Evolutionary conservation across 2,329 filamentous ascomycete species (phyloP).

Genomic region (Davidsoniella virescens): DNA sequence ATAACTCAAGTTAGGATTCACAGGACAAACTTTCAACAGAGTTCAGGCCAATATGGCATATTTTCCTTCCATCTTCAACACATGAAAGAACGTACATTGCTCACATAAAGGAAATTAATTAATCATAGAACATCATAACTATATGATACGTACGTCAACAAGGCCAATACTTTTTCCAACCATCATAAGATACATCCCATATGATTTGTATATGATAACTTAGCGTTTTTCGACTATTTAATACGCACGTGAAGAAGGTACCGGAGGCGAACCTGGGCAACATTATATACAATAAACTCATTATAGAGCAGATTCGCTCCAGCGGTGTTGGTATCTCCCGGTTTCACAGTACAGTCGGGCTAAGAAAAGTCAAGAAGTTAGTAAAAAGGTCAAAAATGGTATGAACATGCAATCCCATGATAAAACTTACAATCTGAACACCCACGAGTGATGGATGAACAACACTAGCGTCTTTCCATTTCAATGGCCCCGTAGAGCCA

Average conservation of each 20-base stretch:
- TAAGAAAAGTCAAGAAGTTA: slow-evolving; percentile 15
- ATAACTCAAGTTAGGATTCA: background rate
- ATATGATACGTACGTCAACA: too few species aligned
- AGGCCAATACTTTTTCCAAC: too few species aligned
- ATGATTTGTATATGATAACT: too few species aligned
- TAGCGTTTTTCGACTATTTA: slow-evolving; percentile 11
- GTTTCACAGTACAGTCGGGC: slow-evolving; percentile 32
- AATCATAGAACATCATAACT: too few species aligned
- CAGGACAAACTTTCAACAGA: background rate
- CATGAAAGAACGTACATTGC: too few species aligned
- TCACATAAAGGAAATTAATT: too few species aligned
- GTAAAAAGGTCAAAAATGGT: background rate
- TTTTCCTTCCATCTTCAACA: too few species aligned
- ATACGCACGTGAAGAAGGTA: slow-evolving; percentile 52
- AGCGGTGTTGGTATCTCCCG: slow-evolving; percentile 30
- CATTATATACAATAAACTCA: slow-evolving; percentile 57
- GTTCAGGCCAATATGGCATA: background rate
- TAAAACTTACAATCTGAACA: slow-evolving; percentile 46
- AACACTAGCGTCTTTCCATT: slow-evolving; percentile 60
- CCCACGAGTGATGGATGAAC: slow-evolving; percentile 51
- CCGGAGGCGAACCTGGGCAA: slow-evolving; percentile 51
- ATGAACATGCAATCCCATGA: background rate
- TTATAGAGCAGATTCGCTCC: slow-evolving; percentile 45
- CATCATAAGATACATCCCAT: too few species aligned
- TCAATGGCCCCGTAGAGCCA: slow-evolving; percentile 44